These are phyloP conservation scores for Coffea humblotiana DNA, from an alignment of 305 asterid species.

Conservation along the genomic window DNA sequence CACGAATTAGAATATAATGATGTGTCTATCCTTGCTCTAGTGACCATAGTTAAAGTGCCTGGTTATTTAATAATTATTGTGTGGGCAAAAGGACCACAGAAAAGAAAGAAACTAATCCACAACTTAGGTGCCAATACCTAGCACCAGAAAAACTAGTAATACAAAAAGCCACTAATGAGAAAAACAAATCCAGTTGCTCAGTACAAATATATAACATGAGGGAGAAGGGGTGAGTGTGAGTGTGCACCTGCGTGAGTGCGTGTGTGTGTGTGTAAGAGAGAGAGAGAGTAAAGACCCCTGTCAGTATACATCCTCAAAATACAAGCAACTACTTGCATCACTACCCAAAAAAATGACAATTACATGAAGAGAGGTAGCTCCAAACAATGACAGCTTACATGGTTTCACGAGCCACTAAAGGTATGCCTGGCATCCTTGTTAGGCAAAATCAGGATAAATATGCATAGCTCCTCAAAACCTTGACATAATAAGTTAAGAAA, in stretches of 20 bases:
- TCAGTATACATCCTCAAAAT: not conserved
- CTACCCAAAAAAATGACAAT: not conserved
- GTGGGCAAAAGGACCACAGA: not conserved
- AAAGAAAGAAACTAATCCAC: not conserved
- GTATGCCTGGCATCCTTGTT: conserved; percentile 89
- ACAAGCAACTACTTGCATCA: not conserved
- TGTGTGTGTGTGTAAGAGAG: not conserved
- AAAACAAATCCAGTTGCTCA: not conserved
- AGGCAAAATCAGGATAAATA: conserved; percentile 30
- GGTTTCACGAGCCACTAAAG: conserved; percentile 77
- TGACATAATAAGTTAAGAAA: conserved; percentile 13
- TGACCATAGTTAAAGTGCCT: conserved; percentile 27
- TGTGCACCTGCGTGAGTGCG: not conserved
- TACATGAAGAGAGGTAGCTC: not conserved
- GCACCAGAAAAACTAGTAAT: not conserved
- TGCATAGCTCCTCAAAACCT: conserved; percentile 40
- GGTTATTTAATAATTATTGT: not conserved
- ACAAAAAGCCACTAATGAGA: not conserved
- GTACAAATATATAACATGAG: not conserved
- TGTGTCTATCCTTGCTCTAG: conserved; percentile 25
- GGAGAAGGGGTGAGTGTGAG: not conserved
- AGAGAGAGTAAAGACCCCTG: not conserved
- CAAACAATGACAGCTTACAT: conserved; percentile 47
- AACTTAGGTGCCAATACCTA: not conserved
- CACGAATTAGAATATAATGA: conserved; percentile 39